Conservation (phyloP, 2,329 filamentous ascomycete species). For the Scolecobasidium constrictum region DNA sequence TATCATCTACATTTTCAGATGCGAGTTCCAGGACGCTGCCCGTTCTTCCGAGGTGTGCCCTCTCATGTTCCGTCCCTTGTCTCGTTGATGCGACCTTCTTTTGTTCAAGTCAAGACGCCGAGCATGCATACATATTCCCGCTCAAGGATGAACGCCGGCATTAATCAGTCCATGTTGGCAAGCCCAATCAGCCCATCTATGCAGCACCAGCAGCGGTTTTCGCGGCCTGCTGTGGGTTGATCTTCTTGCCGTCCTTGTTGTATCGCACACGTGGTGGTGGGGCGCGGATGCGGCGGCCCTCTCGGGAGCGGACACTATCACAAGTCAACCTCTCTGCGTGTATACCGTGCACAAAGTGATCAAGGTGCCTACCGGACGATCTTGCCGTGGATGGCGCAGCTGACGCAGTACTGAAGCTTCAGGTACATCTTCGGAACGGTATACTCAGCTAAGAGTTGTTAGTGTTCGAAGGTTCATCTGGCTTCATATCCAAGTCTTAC, state of each 20-base stretch:
- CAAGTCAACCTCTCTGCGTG: slow-evolving; percentile 8
- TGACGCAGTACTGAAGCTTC: slow-evolving; percentile 99
- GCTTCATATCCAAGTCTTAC: not conserved
- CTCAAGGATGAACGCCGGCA: no score
- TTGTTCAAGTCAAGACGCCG: no score
- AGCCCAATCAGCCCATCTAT: no score
- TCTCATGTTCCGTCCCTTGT: no score
- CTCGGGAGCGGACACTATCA: slow-evolving; percentile 85
- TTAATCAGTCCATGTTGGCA: no score
- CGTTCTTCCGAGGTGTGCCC: no score
- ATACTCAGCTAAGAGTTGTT: slow-evolving; percentile 60
- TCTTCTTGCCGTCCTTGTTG: slow-evolving; percentile 99
- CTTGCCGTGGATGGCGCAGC: slow-evolving; percentile 99
- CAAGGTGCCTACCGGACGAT: slow-evolving; percentile 98
- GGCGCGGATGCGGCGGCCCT: slow-evolving; percentile 96
- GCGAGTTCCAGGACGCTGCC: no score
- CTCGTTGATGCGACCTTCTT: no score
- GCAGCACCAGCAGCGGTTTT: slow-evolving; percentile 42
- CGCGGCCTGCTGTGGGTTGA: slow-evolving; percentile 71
- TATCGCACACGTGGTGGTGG: slow-evolving; percentile 95
- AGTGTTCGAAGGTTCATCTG: not conserved
- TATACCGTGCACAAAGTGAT: not conserved
- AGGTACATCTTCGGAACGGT: slow-evolving; percentile 99
- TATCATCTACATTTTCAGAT: not conserved
- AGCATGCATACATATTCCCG: no score